These are phyloP conservation scores for Aspergillus sp. DNA, from an alignment of 2,329 filamentous ascomycete species.

Conservation along the genomic window DNA sequence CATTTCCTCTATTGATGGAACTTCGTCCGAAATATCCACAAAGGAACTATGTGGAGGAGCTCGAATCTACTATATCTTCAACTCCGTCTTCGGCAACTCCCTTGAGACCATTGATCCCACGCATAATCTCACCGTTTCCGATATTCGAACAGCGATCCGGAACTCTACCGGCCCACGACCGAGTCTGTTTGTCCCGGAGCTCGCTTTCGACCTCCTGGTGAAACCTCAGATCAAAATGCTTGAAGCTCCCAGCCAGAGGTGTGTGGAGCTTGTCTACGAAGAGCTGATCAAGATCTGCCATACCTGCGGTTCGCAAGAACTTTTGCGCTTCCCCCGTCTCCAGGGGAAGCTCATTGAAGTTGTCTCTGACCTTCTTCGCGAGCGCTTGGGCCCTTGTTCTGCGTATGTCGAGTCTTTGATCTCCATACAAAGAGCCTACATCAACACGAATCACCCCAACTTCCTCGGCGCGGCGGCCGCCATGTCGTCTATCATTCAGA, in stretches of 20 bases:
- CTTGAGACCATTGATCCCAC: constrained; percentile 96
- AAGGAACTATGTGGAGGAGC: constrained; percentile 95
- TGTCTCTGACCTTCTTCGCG: constrained; percentile 89
- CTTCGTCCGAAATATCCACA: constrained; percentile 96
- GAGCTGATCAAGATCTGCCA: constrained; percentile 99
- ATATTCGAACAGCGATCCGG: constrained; percentile 94
- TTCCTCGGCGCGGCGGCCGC: constrained; percentile 95
- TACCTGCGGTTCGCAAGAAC: constrained; percentile 92
- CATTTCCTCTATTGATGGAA: constrained; percentile 97
- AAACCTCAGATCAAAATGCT: constrained; percentile 98
- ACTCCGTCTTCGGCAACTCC: constrained; percentile 96
- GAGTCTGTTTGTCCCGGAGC: constrained; percentile 93
- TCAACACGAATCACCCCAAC: constrained; percentile 99
- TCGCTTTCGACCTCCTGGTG: constrained; percentile 95
- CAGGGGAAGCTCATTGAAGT: constrained; percentile 98
- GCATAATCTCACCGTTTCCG: constrained; percentile 86
- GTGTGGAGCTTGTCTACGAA: constrained; percentile 96
- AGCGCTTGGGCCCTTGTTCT: constrained; percentile 85
- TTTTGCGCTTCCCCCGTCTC: constrained; percentile 85
- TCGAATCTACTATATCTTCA: constrained; percentile 98
- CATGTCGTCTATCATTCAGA: constrained; percentile 94
- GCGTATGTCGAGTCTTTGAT: constrained; percentile 94
- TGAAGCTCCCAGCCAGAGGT: constrained; percentile 91
- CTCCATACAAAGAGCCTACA: constrained; percentile 95
- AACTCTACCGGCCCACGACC: constrained; percentile 96